phyloP scores from a whole-genome alignment of 2,329 filamentous ascomycete genomes.

The Ophidiomyces ophidiicola region DNA sequence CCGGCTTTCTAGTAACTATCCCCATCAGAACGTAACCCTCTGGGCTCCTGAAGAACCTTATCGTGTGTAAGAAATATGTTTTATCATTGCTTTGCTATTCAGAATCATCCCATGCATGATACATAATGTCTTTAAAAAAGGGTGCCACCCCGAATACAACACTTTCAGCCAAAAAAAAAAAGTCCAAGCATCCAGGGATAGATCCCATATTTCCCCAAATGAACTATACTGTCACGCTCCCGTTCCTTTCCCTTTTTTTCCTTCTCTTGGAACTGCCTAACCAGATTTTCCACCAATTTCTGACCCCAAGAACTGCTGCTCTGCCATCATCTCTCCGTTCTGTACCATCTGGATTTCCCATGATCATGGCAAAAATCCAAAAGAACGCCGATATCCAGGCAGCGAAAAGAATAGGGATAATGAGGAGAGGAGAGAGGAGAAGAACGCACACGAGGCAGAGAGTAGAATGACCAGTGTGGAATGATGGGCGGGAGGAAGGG shows the following conservation, averaged over 20 bases:
- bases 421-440: conserved; percentile 44
- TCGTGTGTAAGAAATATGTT: too few relatives aligned
- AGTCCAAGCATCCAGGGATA: neutral
- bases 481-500: conserved; percentile 26
- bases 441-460: conserved; percentile 40
- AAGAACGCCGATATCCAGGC: conserved; percentile 50
- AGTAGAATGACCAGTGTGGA: conserved; percentile 23
- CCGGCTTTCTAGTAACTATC: too few relatives aligned
- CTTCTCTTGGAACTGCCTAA: conserved; percentile 23
- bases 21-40: too few relatives aligned
- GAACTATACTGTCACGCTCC: conserved; percentile 1
- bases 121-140: too few relatives aligned
- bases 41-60: too few relatives aligned
- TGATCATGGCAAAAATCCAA: conserved; percentile 49
- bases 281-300: conserved; percentile 51
- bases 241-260: conserved; percentile 9
- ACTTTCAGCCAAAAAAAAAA: too few relatives aligned
- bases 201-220: neutral
- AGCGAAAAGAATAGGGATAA: conserved; percentile 44
- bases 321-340: conserved; percentile 50
- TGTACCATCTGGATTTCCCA: conserved; percentile 50
- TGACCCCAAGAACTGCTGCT: conserved; percentile 46
- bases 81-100: too few relatives aligned
- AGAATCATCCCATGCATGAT: too few relatives aligned
- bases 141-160: too few relatives aligned